Conservation (phyloP, 164 flowering plant genomes). For the Buxus sempervirens region DNA sequence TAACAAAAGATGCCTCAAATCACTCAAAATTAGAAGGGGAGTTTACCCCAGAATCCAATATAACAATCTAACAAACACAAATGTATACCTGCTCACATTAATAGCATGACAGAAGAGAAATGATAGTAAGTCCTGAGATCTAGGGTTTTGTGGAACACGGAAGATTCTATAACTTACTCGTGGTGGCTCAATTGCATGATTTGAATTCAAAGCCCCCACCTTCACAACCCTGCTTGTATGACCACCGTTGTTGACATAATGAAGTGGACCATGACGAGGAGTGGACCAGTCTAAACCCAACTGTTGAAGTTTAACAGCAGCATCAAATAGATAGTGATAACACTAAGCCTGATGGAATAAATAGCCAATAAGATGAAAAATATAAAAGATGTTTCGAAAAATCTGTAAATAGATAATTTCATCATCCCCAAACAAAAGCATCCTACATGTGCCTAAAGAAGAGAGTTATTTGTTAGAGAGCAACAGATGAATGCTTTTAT, state of each 20-base stretch:
- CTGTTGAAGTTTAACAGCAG: conserved; percentile 86
- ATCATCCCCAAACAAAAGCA: background rate
- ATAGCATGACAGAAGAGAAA: background rate
- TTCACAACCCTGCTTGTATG: conserved; percentile 25
- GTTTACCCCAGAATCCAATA: background rate
- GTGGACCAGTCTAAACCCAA: conserved; percentile 77
- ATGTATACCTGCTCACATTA: background rate
- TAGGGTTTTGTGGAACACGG: background rate
- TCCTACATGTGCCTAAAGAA: background rate
- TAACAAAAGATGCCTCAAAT: background rate
- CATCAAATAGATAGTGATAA: conserved; percentile 91
- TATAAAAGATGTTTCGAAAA: background rate
- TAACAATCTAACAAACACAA: background rate
- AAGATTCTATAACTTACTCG: conserved; percentile 33
- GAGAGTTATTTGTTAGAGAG: too few species aligned
- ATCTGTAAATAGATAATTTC: background rate
- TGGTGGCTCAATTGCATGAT: conserved; percentile 20
- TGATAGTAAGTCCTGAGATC: background rate
- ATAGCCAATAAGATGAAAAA: conserved; percentile 3
- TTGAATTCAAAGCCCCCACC: conserved; percentile 27
- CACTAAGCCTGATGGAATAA: conserved; percentile 71
- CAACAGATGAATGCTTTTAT: background rate
- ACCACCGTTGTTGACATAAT: conserved; percentile 23
- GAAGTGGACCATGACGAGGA: conserved; percentile 66
- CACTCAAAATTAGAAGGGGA: background rate